These are phyloP conservation scores for Boletus pseudopeckii DNA, from an alignment of 768 basidiomycete species.

Conservation along the genomic window DNA sequence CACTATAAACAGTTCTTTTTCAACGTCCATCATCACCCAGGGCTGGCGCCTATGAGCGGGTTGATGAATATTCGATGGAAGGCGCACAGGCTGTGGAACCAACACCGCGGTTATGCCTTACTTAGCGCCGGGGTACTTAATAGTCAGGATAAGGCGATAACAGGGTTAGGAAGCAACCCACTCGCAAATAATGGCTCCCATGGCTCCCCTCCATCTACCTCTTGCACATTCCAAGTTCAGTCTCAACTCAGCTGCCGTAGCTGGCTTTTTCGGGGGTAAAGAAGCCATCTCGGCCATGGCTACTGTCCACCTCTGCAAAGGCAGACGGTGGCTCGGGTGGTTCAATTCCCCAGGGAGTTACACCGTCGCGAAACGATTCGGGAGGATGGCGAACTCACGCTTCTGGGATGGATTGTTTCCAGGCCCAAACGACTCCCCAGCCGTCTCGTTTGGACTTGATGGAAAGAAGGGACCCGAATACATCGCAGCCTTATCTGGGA, in stretches of 20 bases:
- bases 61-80: not conserved
- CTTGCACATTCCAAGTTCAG: constrained; percentile 8
- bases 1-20: not conserved
- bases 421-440: constrained; percentile 24
- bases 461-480: constrained; percentile 31
- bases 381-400: constrained; percentile 27
- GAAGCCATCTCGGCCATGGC: constrained; percentile 37
- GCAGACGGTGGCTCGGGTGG: constrained; percentile 34
- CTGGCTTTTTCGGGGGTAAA: constrained; percentile 36
- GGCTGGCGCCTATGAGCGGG: not conserved
- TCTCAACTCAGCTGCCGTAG: constrained; percentile 31
- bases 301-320: constrained; percentile 29
- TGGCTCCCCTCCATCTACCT: constrained; percentile 14
- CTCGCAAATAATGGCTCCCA: not conserved
- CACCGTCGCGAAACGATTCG: constrained; percentile 32
- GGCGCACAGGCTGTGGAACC: not conserved
- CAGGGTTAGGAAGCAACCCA: not conserved
- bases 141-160: not conserved
- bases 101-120: no score
- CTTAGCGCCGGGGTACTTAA: not conserved
- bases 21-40: not conserved
- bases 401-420: constrained; percentile 36
- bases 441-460: constrained; percentile 28
- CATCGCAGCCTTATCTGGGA: constrained; percentile 30
- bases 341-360: constrained; percentile 37